Base-by-base conservation (phyloP, 306 rosid species). In the Cucurbita pepo region DNA sequence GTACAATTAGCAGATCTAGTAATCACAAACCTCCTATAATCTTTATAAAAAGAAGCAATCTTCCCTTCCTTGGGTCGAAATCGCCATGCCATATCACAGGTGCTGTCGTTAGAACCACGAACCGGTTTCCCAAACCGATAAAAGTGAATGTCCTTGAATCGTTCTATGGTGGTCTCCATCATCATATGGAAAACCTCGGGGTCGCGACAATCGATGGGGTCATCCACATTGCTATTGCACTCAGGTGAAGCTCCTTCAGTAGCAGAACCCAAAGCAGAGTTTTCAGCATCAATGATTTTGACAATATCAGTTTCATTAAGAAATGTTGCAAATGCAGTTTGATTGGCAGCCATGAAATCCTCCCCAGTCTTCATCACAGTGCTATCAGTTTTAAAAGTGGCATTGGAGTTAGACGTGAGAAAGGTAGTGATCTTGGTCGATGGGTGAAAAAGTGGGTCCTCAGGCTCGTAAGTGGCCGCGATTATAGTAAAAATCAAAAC, bases 41-140 rank as follows among this genome's bases (percentile, higher is more conserved):
- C 99, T 88, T 95, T 95, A 71, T 95, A 91, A 81, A 89, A 89
- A 0, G 95, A 77, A 47, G 99, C 91, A 56, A 95, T 83, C 84
- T 95, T 91, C 72, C 99, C 99, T 71, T 95, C 99, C 82, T 91
- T 91, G 5, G 99, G 99, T 88, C 97, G 85, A 76, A 84, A 95
- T 72, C 96, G 83, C 99, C 99, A 95, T 1, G 99, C 99, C 97
- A 95, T 95, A 83, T 95, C 99, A 8, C 99, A 95, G 75, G 79
- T 88, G 77, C 80, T 82, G 59, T 81, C 91, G 75, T 86, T 83
- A 0, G 83, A 81, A 8, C 97, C 97, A 6, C 25, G 71, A 36
- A 79, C 90, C 0, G 97, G 86, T 73, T 95, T 95, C 77, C 99
- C 96, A 64, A 95, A 95, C 54, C 86, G 71, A 77, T 95, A 95